These are phyloP conservation scores for Trichocladium antarcticum DNA, from an alignment of 495 filamentous ascomycete species.

Conservation along the genomic window DNA sequence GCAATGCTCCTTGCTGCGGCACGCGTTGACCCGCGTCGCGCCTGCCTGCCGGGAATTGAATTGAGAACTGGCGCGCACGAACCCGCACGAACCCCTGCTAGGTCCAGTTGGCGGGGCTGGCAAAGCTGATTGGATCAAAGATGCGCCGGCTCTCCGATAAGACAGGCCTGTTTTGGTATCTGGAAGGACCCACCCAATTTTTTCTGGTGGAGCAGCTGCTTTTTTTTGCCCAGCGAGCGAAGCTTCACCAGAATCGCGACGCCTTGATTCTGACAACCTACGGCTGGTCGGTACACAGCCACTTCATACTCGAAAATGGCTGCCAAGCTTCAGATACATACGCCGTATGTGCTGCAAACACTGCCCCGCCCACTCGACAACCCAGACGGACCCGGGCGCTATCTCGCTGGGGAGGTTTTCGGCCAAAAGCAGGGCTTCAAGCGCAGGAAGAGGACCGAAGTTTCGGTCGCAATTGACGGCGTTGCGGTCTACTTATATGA, in stretches of 20 bases:
- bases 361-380: conserved; percentile 53
- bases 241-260: conserved; percentile 10
- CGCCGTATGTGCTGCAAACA: conserved; percentile 51
- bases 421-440: conserved; percentile 54
- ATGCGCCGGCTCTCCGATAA: conserved; percentile 13
- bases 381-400: conserved; percentile 42
- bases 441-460: conserved; percentile 76
- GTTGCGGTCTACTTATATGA: conserved; percentile 89
- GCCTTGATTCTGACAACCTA: conserved; percentile 7
- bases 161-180: neutral
- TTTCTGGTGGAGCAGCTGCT: conserved; percentile 14
- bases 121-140: conserved; percentile 16
- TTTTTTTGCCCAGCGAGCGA: conserved; percentile 16
- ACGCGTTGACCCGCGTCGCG: conserved; percentile 11
- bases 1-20: neutral
- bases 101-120: conserved; percentile 3
- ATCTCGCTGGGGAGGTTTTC: conserved; percentile 58
- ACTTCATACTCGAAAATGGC: conserved; percentile 31
- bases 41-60: neutral
- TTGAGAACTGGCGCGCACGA: neutral
- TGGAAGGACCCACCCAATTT: neutral
- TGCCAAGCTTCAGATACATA: conserved; percentile 43
- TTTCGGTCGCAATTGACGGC: conserved; percentile 79
- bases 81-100: neutral
- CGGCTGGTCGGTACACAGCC: neutral